Percentiles rank a stretch among this genome's conserved stretches.
Conservation (phyloP, 192 early-diverging fungal genomes). For the Rhizophagus clarus region DNA sequence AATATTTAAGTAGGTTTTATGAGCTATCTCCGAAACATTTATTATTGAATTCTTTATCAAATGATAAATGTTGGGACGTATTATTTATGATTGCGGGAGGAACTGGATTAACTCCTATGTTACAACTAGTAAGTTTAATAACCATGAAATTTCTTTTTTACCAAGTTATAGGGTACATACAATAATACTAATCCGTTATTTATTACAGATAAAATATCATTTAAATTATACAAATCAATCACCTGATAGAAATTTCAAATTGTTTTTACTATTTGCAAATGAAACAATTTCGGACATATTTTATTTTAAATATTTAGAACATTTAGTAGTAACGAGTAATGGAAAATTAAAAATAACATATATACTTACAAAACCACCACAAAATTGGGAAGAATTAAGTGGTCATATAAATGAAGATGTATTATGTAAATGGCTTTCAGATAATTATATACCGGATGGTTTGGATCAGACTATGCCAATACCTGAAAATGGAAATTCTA, state of each 20-base stretch:
- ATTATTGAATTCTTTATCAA: constrained; percentile 11
- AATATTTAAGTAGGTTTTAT: no score
- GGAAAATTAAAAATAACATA: constrained; percentile 12
- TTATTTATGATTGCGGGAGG: constrained; percentile 32
- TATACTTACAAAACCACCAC: background rate
- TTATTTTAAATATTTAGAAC: background rate
- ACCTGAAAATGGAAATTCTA: no score
- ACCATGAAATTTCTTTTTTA: background rate
- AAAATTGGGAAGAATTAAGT: background rate
- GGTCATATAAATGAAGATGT: constrained; percentile 9
- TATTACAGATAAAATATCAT: background rate
- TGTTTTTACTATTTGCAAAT: constrained; percentile 11
- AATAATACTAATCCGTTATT: background rate
- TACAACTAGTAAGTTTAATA: constrained; percentile 16
- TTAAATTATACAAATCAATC: background rate
- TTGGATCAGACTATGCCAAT: no score
- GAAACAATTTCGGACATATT: background rate
- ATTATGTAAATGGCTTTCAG: constrained; percentile 4
- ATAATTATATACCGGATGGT: background rate
- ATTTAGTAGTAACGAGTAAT: background rate
- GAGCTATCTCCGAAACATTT: background rate
- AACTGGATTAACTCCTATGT: constrained; percentile 26
- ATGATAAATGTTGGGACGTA: constrained; percentile 27
- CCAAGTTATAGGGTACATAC: no score
- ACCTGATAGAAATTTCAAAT: background rate